These are phyloP conservation scores for Boletus sp. DNA, from an alignment of 768 basidiomycete genomes.

Conservation along the genomic window DNA sequence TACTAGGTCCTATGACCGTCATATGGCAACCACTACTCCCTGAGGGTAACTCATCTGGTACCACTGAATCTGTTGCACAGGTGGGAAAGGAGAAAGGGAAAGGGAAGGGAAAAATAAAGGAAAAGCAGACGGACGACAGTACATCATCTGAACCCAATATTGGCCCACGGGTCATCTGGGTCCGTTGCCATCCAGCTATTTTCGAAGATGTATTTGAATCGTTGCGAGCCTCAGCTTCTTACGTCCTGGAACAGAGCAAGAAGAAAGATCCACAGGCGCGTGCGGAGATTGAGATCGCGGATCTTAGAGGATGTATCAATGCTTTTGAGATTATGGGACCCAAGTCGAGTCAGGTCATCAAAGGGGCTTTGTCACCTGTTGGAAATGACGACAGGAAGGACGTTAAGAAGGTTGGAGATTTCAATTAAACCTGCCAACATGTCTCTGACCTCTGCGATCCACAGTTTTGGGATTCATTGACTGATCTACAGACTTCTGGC, in stretches of 20 bases:
- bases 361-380: conserved; percentile 55
- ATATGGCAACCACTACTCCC: conserved; percentile 59
- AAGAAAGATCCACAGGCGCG: conserved; percentile 17
- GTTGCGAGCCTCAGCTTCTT: conserved; percentile 50
- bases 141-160: conserved; percentile 1
- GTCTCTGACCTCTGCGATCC: conserved; percentile 1
- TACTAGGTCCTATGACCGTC: conserved; percentile 68
- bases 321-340: conserved; percentile 91
- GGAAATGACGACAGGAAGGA: conserved; percentile 48
- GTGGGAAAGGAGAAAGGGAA: conserved; percentile 9
- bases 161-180: conserved; percentile 57
- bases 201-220: conserved; percentile 54
- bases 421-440: background rate
- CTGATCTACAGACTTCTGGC: conserved; percentile 58
- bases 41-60: background rate
- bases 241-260: conserved; percentile 40
- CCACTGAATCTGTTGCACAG: background rate
- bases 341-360: conserved; percentile 70
- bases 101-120: conserved; percentile 25
- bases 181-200: conserved; percentile 75
- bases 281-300: conserved; percentile 58
- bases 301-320: conserved; percentile 68
- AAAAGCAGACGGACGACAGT: conserved; percentile 28
- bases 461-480: conserved; percentile 55
- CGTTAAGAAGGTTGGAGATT: conserved; percentile 50